Evolutionary conservation across 768 basidiomycete species (phyloP), one percentile per base, ranked within the genome.

Genomic region (Tubosaeta sp.): DNA sequence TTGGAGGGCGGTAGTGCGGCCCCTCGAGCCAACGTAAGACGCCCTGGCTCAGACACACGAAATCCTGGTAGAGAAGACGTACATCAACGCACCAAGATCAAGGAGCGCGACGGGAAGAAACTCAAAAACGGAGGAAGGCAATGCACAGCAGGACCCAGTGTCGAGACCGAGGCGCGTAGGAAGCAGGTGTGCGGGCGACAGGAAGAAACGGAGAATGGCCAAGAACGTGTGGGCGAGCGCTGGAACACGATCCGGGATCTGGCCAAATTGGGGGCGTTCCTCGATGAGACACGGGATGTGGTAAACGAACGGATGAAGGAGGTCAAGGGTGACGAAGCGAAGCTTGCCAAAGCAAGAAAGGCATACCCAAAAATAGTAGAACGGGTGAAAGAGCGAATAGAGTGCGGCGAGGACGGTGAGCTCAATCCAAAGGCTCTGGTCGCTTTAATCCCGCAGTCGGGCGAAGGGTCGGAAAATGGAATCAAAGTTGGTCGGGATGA

Each of bases 261-360:
- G 30, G 46, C 27, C n/a, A 45, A 25, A 18, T 44, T 63, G 5
- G 61, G 48, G 3, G 54, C 49, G 44, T 48, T 46, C 12, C 57
- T 63, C 38, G 61, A 65, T 45, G 40, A 52, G 49, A 55, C 51
- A 9, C 61, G 51, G 4, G 56, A 63, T 29, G 48, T 49, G 55
- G 51, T 61, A 16, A 49, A 52, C 21, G 49, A 52, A 19, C 59
- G 51, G 46, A 51, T 39, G 45, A 48, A 52, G 40, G 58, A 58
- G 34, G 29, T 61, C 41, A 41, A 45, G 14, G 45, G 47, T 1
- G 57, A 65, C 32, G 46, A 55, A 50, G 54, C 34, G 53, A 59
- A 66, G 38, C 54, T 61, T 24, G 36, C 52, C 38, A 51, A 44
- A 32, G 57, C 57, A 25, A 54, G 55, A 48, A 53, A 54, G 51